Conservation (phyloP, 1,139 yeast genomes). For the Candida dubliniensis region DNA sequence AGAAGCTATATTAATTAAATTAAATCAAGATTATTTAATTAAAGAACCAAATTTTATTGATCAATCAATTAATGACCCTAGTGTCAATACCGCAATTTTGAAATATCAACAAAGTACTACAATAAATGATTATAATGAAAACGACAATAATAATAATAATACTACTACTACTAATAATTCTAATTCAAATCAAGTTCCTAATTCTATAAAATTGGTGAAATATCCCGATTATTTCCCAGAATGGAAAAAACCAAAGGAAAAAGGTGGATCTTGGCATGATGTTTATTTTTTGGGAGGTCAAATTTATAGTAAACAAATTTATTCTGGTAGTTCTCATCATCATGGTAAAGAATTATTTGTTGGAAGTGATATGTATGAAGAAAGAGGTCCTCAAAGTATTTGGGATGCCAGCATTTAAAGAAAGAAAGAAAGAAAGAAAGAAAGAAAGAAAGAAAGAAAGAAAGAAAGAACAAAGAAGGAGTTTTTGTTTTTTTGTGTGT, state of each 20-base stretch:
- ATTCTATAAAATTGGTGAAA: slow-evolving; percentile 63
- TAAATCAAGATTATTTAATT: slow-evolving; percentile 59
- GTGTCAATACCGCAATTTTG: slow-evolving; percentile 42
- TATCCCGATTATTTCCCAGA: slow-evolving; percentile 93
- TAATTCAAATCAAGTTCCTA: slow-evolving; percentile 67
- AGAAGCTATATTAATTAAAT: slow-evolving; percentile 62
- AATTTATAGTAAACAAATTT: slow-evolving; percentile 83
- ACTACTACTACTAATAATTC: slow-evolving; percentile 20
- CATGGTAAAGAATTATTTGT: slow-evolving; percentile 66
- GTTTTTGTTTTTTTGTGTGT: too few species aligned
- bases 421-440: too few species aligned
- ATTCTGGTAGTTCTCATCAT: slow-evolving; percentile 58
- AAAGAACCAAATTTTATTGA: slow-evolving; percentile 28
- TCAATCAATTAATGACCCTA: slow-evolving; percentile 13
- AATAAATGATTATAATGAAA: slow-evolving; percentile 21
- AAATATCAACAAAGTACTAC: slow-evolving; percentile 44
- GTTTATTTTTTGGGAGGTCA: slow-evolving; percentile 81
- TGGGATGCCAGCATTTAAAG: slow-evolving; percentile 46
- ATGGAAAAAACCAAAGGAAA: slow-evolving; percentile 73
- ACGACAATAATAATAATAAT: slow-evolving; percentile 27
- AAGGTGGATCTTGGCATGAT: slow-evolving; percentile 69
- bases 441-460: slow-evolving; percentile 4
- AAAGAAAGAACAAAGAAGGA: too few species aligned
- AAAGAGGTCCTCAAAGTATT: slow-evolving; percentile 71
- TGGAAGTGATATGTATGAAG: slow-evolving; percentile 71